Evolutionary conservation across 495 filamentous ascomycete species (phyloP).

Genomic region (Penicillium egyptiacum): DNA sequence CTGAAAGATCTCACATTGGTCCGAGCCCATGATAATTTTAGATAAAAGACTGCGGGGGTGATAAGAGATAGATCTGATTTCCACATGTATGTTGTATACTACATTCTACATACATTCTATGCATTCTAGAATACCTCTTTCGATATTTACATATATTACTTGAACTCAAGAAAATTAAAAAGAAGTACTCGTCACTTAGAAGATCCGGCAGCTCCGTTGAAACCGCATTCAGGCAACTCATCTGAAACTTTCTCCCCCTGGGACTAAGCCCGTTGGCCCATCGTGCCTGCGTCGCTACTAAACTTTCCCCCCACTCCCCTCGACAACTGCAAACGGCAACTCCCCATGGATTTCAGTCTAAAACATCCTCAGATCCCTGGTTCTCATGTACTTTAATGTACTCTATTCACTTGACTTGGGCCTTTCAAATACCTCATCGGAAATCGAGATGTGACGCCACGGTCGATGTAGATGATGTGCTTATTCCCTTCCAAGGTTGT

Average conservation of each 20-base stretch:
- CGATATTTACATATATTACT: background rate
- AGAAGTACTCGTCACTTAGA: constrained; percentile 5
- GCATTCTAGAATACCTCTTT: background rate
- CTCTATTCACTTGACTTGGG: background rate
- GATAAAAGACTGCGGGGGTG: constrained; percentile 7
- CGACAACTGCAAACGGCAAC: constrained; percentile 10
- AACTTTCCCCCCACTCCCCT: constrained; percentile 1
- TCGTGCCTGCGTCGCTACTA: constrained; percentile 12
- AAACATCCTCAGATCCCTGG: constrained; percentile 2
- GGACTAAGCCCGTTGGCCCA: constrained; percentile 8
- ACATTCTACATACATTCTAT: background rate
- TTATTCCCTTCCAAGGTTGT: no score
- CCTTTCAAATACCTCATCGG: background rate
- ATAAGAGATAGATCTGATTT: constrained; percentile 5
- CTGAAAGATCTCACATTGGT: constrained; percentile 11
- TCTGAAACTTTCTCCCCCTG: constrained; percentile 10
- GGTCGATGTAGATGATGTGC: constrained; percentile 9
- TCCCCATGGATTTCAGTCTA: background rate
- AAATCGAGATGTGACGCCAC: constrained; percentile 11
- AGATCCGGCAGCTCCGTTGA: constrained; percentile 9
- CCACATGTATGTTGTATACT: background rate
- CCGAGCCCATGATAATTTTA: constrained; percentile 10
- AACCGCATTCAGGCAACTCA: constrained; percentile 13
- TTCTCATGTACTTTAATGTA: constrained; percentile 4
- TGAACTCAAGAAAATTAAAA: background rate